These are phyloP conservation scores for Aspergillus sp. DNA, from an alignment of 2,329 filamentous ascomycete species.

Conservation along the genomic window DNA sequence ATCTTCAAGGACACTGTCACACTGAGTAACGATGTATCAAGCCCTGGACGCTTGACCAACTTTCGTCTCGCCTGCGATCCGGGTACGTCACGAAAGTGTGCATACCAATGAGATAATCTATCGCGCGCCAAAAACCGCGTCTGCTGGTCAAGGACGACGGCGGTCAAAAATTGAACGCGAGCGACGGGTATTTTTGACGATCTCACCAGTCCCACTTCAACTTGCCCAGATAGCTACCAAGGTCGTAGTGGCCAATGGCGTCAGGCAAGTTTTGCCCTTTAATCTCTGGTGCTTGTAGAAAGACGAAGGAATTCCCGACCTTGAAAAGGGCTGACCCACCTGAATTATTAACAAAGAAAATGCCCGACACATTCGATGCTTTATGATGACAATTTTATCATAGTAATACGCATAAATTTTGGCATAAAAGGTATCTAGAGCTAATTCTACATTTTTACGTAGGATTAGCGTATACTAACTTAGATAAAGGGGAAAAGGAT, in stretches of 20 bases:
- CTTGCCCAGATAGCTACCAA: constrained; percentile 8
- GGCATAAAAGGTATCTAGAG: neutral
- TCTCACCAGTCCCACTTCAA: neutral
- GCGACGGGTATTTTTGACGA: neutral
- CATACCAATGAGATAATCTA: constrained; percentile 2
- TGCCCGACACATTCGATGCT: neutral
- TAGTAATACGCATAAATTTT: neutral
- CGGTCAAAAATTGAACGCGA: neutral
- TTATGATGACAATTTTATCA: neutral
- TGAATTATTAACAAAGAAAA: neutral
- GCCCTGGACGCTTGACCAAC: constrained; percentile 1
- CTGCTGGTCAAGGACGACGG: neutral
- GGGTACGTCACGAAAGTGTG: constrained; percentile 2
- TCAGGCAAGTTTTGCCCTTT: too few species aligned
- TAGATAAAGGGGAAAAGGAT: neutral
- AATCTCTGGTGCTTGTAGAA: neutral
- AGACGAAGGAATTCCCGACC: neutral
- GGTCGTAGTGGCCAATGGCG: neutral
- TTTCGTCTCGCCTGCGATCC: neutral
- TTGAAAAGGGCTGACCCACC: neutral
- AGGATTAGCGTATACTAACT: neutral
- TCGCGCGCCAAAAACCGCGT: constrained; percentile 1
- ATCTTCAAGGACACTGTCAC: constrained; percentile 1
- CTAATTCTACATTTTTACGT: neutral
- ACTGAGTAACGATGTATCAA: constrained; percentile 3